Conservation (phyloP, 495 filamentous ascomycete genomes). For the Hypoxylon fuscum region DNA sequence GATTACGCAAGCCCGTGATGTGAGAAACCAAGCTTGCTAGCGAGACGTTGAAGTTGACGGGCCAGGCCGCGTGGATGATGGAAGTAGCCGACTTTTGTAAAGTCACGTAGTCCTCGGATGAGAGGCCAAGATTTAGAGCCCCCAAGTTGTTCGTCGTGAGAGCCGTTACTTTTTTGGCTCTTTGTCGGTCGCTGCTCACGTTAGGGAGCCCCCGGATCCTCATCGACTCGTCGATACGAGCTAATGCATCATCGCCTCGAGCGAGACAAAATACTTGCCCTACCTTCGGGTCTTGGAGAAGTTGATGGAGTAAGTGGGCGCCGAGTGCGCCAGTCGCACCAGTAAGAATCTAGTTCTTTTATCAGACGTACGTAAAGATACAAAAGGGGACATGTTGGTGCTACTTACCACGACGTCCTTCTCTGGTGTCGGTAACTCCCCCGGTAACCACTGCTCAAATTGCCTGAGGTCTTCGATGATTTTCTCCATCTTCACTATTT, state of each 20-base stretch:
- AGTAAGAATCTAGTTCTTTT: conserved; percentile 59
- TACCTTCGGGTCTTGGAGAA: conserved; percentile 56
- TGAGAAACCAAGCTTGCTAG: conserved; percentile 66
- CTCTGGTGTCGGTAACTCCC: conserved; percentile 34
- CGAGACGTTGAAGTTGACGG: conserved; percentile 73
- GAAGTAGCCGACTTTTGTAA: conserved; percentile 55
- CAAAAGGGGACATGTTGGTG: background rate
- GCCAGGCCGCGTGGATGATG: conserved; percentile 74
- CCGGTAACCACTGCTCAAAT: conserved; percentile 51
- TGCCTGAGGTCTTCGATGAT: conserved; percentile 61
- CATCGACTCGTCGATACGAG: conserved; percentile 50
- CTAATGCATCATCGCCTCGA: conserved; percentile 47
- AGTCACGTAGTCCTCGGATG: conserved; percentile 39
- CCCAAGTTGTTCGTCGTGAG: conserved; percentile 49
- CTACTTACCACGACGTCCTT: conserved; percentile 54
- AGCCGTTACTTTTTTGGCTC: conserved; percentile 30
- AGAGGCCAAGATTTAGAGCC: conserved; percentile 55
- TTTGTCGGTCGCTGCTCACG: conserved; percentile 28
- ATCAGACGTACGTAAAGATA: background rate
- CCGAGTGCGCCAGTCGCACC: conserved; percentile 69
- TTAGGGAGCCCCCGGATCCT: conserved; percentile 45
- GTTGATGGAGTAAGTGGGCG: conserved; percentile 59
- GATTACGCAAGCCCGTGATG: conserved; percentile 62
- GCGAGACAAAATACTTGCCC: conserved; percentile 63
- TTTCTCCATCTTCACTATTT: conserved; percentile 50